These are phyloP conservation scores for Lonicera japonica DNA, from an alignment of 129 eudicot species.

Conservation along the genomic window DNA sequence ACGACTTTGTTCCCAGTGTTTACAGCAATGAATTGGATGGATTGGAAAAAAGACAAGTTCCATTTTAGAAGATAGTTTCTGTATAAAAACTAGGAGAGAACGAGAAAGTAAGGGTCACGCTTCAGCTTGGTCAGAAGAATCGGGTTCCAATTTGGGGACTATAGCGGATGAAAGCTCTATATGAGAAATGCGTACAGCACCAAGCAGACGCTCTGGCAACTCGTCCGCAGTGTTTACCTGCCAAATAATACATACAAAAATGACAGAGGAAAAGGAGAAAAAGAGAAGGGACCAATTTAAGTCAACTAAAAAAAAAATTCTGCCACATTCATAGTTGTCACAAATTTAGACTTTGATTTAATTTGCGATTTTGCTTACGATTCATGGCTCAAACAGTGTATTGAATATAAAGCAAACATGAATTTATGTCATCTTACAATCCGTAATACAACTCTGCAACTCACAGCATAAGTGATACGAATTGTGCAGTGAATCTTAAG, in stretches of 20 bases:
- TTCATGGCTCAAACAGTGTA: neutral
- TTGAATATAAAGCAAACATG: no score
- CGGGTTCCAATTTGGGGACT: conserved; percentile 57
- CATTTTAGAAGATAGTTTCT: no score
- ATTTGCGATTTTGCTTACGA: no score
- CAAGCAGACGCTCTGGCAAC: conserved; percentile 86
- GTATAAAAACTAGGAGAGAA: neutral
- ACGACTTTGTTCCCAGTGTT: no score
- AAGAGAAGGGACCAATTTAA: neutral
- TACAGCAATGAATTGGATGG: neutral
- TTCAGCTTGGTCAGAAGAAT: conserved; percentile 23
- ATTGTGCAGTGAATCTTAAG: no score
- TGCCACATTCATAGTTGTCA: neutral
- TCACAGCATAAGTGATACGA: no score
- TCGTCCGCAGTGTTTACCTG: conserved; percentile 87
- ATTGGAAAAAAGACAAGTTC: neutral
- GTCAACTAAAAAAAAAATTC: neutral
- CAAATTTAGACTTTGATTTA: neutral
- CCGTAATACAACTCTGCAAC: no score
- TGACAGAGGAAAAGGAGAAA: neutral
- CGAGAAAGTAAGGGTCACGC: no score
- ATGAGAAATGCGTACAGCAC: conserved; percentile 94
- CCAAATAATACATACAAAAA: neutral
- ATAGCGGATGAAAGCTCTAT: conserved; percentile 82
- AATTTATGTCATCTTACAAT: no score